Evolutionary conservation across 176 grass and related monocot genomes (phyloP), one percentile per base, ranked within the genome.

Genomic region (Coix lacrymajobi): DNA sequence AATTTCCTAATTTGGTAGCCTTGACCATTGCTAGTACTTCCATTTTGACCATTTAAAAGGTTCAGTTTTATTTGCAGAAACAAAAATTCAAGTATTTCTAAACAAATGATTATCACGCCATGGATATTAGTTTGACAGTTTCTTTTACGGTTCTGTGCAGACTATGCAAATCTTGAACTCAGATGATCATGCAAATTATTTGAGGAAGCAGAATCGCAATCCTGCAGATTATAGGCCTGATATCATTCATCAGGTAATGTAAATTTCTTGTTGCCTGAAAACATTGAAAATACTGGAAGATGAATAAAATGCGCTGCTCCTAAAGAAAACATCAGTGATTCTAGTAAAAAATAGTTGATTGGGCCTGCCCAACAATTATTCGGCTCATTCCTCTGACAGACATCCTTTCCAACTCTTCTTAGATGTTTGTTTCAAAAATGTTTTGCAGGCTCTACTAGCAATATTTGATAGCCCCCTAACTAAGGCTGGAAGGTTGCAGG

Each of bases 391-490:
- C 20, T 48, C 32, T 32, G 56, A 60, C 30, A n/a, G 34, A 66
- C 7, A 11, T 73, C 14, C 51, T 74, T 54, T 25, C 19, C 12
- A 26, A 33, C 37, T 49, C 8, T 17, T 24, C n/a, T 20, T n/a
- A 28, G 29, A 62, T 72, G n/a, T 64, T 6, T 44, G 22, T 33
- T 30, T 66, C 16, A 2, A 24, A 77, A 87, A 63, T 79, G 44
- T 87, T 61, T 37, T 80, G 66, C 56, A 98, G 96, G 91, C 96
- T 67, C 83, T 96, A 70, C 91, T 96, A 63, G 96, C 96, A 60
- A 96, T 98, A 90, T 96, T 98, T 76, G 93, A 98, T 87, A 98
- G 96, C 43, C 96, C 96, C 29, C 73, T 98, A 62, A 95, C 88
- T 71, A 98, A 98, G 78, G 93, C 93, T 88, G 93, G 95, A 61